phyloP scores from a whole-genome alignment of 495 filamentous ascomycete genomes.

The Pyrenopolyporus hunteri region DNA sequence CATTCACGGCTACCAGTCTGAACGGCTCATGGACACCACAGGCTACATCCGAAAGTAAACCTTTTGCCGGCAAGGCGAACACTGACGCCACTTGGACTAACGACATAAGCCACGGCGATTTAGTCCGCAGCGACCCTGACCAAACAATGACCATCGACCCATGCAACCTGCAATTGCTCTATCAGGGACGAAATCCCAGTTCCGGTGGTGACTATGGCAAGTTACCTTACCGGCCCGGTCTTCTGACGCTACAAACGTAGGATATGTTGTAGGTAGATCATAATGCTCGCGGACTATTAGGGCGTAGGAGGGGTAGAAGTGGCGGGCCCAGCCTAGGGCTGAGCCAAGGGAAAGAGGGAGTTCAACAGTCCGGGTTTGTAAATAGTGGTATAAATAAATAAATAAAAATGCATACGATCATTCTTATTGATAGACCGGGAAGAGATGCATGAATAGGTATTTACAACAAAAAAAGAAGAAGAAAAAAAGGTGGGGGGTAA shows the following conservation, averaged over 20 bases:
- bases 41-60: conserved; percentile 55
- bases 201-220: conserved; percentile 47
- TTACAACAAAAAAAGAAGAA: no score
- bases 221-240: conserved; percentile 58
- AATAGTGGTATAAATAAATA: no score
- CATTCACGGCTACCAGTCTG: conserved; percentile 62
- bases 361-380: no score
- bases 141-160: conserved; percentile 63
- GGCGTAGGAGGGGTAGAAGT: no score
- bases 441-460: no score
- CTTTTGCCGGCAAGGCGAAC: conserved; percentile 69
- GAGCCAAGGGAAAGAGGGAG: no score
- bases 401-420: no score
- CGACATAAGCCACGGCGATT: conserved; percentile 68
- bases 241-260: conserved; percentile 61
- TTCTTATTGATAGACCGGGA: no score
- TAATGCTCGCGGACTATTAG: no score
- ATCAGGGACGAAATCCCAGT: conserved; percentile 56
- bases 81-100: conserved; percentile 67
- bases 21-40: conserved; percentile 61
- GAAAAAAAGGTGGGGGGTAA: no score
- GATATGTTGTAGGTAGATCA: no score
- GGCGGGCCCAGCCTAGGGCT: no score
- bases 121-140: conserved; percentile 60
- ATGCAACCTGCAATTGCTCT: conserved; percentile 65